Conservation (phyloP, 2,329 filamentous ascomycete genomes). For the Alternaria solani region DNA sequence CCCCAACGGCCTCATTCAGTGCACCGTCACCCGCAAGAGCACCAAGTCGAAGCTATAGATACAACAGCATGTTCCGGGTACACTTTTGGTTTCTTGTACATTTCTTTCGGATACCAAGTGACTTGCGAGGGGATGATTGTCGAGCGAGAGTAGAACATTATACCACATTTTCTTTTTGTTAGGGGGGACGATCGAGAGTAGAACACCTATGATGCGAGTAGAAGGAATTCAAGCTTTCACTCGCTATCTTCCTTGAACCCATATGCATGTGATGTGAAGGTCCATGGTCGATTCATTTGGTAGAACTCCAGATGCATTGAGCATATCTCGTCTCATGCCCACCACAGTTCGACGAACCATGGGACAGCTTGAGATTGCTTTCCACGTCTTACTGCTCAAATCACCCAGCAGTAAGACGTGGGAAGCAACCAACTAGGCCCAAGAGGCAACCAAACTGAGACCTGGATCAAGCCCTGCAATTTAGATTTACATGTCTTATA, state of each 20-base stretch:
- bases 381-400: neutral
- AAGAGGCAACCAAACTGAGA: neutral
- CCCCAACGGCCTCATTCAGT: conserved; percentile 95
- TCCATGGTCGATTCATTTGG: neutral
- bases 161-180: conserved; percentile 29
- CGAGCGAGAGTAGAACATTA: conserved; percentile 39
- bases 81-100: conserved; percentile 26
- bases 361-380: neutral
- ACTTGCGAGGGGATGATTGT: conserved; percentile 18
- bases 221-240: neutral
- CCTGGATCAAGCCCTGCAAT: neutral
- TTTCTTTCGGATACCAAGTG: conserved; percentile 21
- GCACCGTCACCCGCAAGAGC: conserved; percentile 75
- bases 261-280: neutral
- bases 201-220: conserved; percentile 8
- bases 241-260: neutral
- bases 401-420: neutral
- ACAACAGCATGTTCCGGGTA: conserved; percentile 9
- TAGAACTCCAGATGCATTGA: neutral
- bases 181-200: conserved; percentile 27
- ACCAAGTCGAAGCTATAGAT: conserved; percentile 55
- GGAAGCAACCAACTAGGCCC: neutral
- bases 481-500: conserved; percentile 4
- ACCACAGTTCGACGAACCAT: neutral
- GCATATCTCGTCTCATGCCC: neutral